A percentile compares a stretch with the other conserved stretches of the same genome.
phyloP scores from a whole-genome alignment of 306 rosid genomes.

The Prunus salicina region DNA sequence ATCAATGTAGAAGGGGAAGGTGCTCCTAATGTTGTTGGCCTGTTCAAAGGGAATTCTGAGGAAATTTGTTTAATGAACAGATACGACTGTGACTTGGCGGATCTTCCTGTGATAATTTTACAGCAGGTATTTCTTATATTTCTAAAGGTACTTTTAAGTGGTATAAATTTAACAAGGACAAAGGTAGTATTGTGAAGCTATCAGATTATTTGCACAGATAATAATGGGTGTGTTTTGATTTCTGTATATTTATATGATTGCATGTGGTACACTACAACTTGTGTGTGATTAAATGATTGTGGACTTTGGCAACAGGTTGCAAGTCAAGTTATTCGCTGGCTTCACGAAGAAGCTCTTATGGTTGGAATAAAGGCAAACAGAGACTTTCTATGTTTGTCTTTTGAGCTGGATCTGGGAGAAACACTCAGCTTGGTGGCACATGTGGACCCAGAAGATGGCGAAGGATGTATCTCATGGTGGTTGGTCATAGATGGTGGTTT shows the following conservation, averaged over 20 bases:
- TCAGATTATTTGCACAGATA: neutral
- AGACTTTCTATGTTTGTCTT: constrained; percentile 69
- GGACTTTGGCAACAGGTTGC: constrained; percentile 60
- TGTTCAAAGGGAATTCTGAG: constrained; percentile 58
- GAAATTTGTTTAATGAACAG: constrained; percentile 67
- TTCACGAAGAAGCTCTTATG: constrained; percentile 71
- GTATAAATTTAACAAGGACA: neutral
- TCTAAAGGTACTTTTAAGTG: neutral
- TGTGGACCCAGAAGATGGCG: constrained; percentile 74
- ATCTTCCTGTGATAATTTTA: constrained; percentile 78
- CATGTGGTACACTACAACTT: neutral
- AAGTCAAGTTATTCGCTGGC: constrained; percentile 83
- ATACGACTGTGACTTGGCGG: constrained; percentile 72
- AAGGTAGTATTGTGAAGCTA: neutral
- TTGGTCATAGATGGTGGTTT: constrained; percentile 71
- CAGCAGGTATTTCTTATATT: constrained; percentile 60
- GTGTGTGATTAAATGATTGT: neutral
- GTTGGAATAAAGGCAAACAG: constrained; percentile 77
- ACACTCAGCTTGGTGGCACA: constrained; percentile 71
- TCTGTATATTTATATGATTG: neutral
- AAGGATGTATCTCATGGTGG: constrained; percentile 92
- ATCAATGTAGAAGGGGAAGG: constrained; percentile 81
- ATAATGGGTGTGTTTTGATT: neutral
- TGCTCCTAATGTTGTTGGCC: constrained; percentile 74
- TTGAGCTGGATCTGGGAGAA: constrained; percentile 86